Percentiles rank a stretch among this genome's conserved stretches.
Conservation (phyloP, 2,329 filamentous ascomycete species). For the Aspergillus intermedius region DNA sequence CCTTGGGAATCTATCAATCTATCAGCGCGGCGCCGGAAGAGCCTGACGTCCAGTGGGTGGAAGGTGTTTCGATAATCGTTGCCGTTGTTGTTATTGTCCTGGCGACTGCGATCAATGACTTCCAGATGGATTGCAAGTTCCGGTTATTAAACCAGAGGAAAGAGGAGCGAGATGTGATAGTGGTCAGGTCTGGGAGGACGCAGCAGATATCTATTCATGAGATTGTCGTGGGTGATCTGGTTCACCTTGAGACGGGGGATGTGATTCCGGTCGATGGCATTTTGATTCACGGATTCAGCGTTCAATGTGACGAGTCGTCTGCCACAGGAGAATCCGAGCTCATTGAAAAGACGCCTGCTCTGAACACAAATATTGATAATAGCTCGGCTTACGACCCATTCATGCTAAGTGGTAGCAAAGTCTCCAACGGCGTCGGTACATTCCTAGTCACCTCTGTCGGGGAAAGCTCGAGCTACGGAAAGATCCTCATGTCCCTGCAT, state of each 20-base stretch:
- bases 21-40: constrained; percentile 49
- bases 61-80: constrained; percentile 71
- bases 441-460: constrained; percentile 74
- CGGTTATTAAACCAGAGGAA: constrained; percentile 76
- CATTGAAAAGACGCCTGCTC: constrained; percentile 59
- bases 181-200: constrained; percentile 65
- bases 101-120: constrained; percentile 71
- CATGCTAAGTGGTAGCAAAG: constrained; percentile 71
- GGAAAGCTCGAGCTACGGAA: constrained; percentile 67
- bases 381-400: constrained; percentile 64
- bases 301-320: constrained; percentile 68
- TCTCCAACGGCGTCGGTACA: constrained; percentile 67
- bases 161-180: constrained; percentile 66
- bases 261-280: constrained; percentile 67
- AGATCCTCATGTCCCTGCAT: constrained; percentile 70
- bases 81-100: constrained; percentile 70
- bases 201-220: constrained; percentile 65
- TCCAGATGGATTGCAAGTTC: constrained; percentile 75
- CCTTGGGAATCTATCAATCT: constrained; percentile 68
- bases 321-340: constrained; percentile 70
- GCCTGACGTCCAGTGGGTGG: constrained; percentile 68
- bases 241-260: constrained; percentile 67
- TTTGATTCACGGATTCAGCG: constrained; percentile 58
- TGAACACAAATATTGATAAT: constrained; percentile 59
- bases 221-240: constrained; percentile 65